phyloP scores from a whole-genome alignment of 2,329 filamentous ascomycete species.

The Monosporascus cannonballus region DNA sequence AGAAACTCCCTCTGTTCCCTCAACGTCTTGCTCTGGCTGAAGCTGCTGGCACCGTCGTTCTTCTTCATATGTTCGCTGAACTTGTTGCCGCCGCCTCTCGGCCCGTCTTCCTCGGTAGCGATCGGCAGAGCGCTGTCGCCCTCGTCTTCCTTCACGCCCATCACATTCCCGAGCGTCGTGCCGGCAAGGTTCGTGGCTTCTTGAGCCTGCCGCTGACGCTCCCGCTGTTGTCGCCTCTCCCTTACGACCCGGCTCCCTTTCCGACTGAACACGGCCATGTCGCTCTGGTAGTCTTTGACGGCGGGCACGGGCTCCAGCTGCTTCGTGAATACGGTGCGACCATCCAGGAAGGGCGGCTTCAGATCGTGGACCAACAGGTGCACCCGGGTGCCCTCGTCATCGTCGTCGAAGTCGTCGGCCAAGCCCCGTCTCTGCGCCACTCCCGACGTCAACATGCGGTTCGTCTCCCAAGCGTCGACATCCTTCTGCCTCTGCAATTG shows the following conservation, averaged over 20 bases:
- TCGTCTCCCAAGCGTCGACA: constrained; percentile 97
- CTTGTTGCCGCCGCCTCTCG: constrained; percentile 62
- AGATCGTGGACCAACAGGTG: constrained; percentile 92
- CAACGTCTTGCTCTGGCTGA: constrained; percentile 87
- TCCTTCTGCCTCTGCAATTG: constrained; percentile 85
- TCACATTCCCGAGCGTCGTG: constrained; percentile 86
- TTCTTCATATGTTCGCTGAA: constrained; percentile 90
- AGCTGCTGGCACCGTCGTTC: constrained; percentile 77
- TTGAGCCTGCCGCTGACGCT: constrained; percentile 89
- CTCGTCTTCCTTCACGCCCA: constrained; percentile 90
- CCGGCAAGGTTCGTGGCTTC: constrained; percentile 90
- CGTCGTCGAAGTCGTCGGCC: constrained; percentile 76
- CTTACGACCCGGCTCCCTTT: constrained; percentile 92
- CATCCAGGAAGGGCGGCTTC: constrained; percentile 89
- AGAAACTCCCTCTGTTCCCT: constrained; percentile 88
- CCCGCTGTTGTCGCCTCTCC: constrained; percentile 84
- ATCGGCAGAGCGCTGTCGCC: constrained; percentile 82
- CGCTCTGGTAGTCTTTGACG: constrained; percentile 87
- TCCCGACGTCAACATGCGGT: constrained; percentile 94
- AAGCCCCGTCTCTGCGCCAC: constrained; percentile 86
- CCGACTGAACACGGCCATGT: constrained; percentile 96
- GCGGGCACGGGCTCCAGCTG: constrained; percentile 93
- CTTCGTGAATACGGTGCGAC: constrained; percentile 93
- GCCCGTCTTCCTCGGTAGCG: constrained; percentile 62
- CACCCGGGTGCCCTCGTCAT: constrained; percentile 82